phyloP scores from a whole-genome alignment of 345 rosid genomes.

The Brassica cretica region DNA sequence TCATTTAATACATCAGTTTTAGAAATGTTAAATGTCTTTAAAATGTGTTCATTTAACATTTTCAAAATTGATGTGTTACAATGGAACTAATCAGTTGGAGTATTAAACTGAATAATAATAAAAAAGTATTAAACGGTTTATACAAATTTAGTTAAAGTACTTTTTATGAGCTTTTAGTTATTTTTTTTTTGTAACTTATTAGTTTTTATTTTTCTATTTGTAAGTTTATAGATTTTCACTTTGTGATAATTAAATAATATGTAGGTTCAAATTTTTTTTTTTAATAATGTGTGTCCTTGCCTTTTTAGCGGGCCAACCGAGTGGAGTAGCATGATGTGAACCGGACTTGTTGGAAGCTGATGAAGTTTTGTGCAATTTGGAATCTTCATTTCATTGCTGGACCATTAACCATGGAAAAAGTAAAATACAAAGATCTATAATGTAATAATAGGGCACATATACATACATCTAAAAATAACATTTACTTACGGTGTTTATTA shows the following conservation, averaged over 20 bases:
- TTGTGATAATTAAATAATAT: not conserved
- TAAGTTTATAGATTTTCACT: not conserved
- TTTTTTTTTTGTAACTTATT: too few species aligned
- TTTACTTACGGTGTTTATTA: too few species aligned
- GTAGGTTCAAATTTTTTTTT: not conserved
- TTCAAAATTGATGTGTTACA: too few species aligned
- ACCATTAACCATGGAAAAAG: not conserved
- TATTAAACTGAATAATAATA: too few species aligned
- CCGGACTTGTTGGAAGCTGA: constrained; percentile 22
- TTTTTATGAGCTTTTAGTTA: too few species aligned
- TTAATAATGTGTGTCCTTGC: not conserved
- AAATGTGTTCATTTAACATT: too few species aligned
- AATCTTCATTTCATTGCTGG: constrained; percentile 5
- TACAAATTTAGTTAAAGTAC: too few species aligned
- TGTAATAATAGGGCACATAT: not conserved
- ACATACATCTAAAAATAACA: not conserved
- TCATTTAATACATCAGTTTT: too few species aligned
- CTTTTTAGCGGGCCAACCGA: constrained; percentile 5
- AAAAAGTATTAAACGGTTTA: too few species aligned
- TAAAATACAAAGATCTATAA: not conserved
- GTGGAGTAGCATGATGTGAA: constrained; percentile 17
- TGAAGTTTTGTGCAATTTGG: constrained; percentile 25
- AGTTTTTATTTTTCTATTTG: not conserved
- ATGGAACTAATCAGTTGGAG: too few species aligned
- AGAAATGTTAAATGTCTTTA: too few species aligned